These are phyloP conservation scores for Ceratocystis lukuohia DNA, from an alignment of 2,329 filamentous ascomycete species.

Conservation along the genomic window DNA sequence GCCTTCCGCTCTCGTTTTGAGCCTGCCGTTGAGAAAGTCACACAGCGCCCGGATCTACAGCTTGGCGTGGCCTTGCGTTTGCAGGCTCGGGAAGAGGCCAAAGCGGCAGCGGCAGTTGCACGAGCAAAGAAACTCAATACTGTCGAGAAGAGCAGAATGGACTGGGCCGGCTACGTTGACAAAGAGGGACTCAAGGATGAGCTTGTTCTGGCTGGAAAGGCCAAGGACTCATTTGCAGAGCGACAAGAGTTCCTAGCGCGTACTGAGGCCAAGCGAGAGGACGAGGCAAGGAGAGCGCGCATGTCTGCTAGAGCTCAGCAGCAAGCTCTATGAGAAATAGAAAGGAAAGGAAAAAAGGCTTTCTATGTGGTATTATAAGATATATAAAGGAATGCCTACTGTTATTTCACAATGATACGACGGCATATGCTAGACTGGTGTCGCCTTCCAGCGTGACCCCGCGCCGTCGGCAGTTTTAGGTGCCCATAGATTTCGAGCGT, in stretches of 20 bases:
- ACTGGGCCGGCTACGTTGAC: constrained; percentile 60
- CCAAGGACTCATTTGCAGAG: constrained; percentile 49
- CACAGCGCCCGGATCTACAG: constrained; percentile 42
- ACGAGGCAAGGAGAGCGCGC: constrained; percentile 44
- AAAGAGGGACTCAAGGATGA: constrained; percentile 59
- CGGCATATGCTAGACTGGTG: no score
- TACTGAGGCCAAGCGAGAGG: constrained; percentile 49
- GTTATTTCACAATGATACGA: no score
- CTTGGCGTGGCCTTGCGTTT: constrained; percentile 40
- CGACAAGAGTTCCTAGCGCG: constrained; percentile 52
- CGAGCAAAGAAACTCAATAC: constrained; percentile 50
- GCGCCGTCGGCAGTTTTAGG: no score
- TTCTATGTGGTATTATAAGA: background rate
- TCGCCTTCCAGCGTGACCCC: no score
- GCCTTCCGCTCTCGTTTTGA: constrained; percentile 52
- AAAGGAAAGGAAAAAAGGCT: background rate
- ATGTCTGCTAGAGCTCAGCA: constrained; percentile 27
- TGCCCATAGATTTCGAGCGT: no score
- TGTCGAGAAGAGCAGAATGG: constrained; percentile 59
- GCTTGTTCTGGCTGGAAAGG: constrained; percentile 49
- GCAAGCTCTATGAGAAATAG: background rate
- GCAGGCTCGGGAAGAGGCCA: constrained; percentile 35
- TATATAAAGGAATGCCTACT: background rate
- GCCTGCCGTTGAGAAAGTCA: constrained; percentile 34
- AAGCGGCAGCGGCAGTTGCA: constrained; percentile 26